Base-by-base conservation (phyloP, 176 grass and related monocot genomes). In the Lolium perenne region DNA sequence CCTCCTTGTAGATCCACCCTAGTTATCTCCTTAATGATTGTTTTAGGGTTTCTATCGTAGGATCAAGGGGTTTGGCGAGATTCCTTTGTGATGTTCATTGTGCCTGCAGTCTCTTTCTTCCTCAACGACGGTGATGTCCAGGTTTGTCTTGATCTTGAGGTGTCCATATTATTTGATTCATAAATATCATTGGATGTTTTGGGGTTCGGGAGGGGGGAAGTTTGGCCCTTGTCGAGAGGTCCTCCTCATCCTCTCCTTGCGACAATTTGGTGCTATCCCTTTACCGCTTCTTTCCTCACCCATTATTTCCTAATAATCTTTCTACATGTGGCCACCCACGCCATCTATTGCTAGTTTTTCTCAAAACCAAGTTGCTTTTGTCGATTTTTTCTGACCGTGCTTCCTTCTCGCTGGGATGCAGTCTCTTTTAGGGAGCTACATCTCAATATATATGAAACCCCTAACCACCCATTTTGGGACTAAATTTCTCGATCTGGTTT, bases 111-210 rank as follows among this genome's bases (percentile, higher is more conserved):
- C 2, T 59, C 3, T 4, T 20, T 59, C 20, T 59, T 20, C 56
- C 0, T 0, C 0, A 6, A 2, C 8, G 8, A 59, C 0, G 20
- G 2, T 0, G 2, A 1, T 20, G 20, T 21, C 18, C 8, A 59
- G 56, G 56, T 59, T 59, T 59, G 56, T 59, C 18, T 21, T 59
- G 7, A 59, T 59, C 7, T n/a, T 3, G 56, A 21, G 7, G n/a
- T 59, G 51, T 54, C 49, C 51, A 54, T 17, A 59, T 21, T 3
- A 20, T 1, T 18, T 21, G 6, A 0, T 59, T 21, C 56, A 59
- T 7, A 20, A 21, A 3, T 59, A 58, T 58, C 20, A 21, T 21
- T n/a, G 20, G 56, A 5, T 59, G 1, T 18, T n/a, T 59, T 8
- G 1, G 20, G 20, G 7, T 35, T 35, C 2, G 41, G 41, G 41